Evolutionary conservation across 1,284 basidiomycete genomes (phyloP), one percentile per base, ranked within the genome.

Genomic region (Microbotryum intermedium): DNA sequence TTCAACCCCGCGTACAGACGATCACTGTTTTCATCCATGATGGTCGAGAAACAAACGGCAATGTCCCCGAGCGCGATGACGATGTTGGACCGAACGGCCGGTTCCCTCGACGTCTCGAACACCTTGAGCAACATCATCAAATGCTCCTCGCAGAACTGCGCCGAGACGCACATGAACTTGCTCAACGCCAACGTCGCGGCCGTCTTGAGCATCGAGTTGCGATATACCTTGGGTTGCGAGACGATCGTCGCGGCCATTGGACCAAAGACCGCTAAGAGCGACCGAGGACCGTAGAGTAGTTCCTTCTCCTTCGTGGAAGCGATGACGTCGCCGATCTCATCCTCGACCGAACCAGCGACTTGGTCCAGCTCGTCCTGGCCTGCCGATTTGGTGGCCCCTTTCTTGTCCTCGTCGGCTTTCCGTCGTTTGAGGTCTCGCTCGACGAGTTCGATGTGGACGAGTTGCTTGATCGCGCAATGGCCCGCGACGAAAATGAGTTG

Each of bases 1-100:
- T 86, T 85, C 47, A 98, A 81, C 1, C 94, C 94, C 69, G 88
- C 89, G 78, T 97, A 99, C 6, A 99, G 79, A 64, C 92, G 86
- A 70, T 92, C 88, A 73, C 87, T 92, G 78, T 97, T 97, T 78
- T 97, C 92, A 76, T 97, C 94, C 69, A 98, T 85, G 74, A 98
- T 87, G 64, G 79, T 93, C 74, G 89, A 93, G 79, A 97, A 97
- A 50, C 89, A 95, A 16, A 98, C 89, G 0, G 94, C 93, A 53
- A 97, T 89, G 71, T 98, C 94, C 5, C 94, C 94, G 2, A 98
- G 83, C 0, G 91, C 94, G 67, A 98, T 98, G 63, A 95, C 92
- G 67, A 95, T 90, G 75, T 97, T 98, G 72, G 88, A 89, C 13
- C 92, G 84, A 58, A 97, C 89, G 65, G 87, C 86, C 0, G 91